Evolutionary conservation across 192 early-diverging fungal species (phyloP), one percentile per base, ranked within the genome.

Genomic region (Coemansia umbellata): DNA sequence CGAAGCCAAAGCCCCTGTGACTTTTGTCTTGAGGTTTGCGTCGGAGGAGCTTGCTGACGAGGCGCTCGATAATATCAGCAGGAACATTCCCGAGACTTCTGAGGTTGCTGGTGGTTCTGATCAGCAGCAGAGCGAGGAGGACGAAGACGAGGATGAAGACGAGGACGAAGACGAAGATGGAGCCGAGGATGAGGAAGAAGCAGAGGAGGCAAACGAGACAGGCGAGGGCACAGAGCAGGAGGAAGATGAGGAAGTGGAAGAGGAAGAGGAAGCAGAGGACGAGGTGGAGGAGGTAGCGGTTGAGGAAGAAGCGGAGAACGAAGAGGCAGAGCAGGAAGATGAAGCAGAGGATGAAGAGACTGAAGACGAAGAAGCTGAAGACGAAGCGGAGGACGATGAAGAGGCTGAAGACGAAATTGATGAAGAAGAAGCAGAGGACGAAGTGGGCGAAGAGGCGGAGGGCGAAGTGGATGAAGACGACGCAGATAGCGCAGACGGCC

Each of bases 1-100:
- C 1, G 67, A 66, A 3, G 50, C 33, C 3, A 66, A 53, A 33
- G n/a, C 37, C 17, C 64, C 56, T 0, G 30, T 58, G 4, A 67
- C 65, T 1, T 68, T 56, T 56, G 64, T 55, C 3, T 37, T 74
- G 48, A 43, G 72, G 1, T 60, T 74, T 32, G 59, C 71, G 6
- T 55, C 58, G 0, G 71, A 74, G 39, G 41, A 39, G 3, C 10
- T 53, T 28, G 71, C 71, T n/a, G 21, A 40, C 3, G 44, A 62
- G 15, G 60, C 58, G 9, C 35, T 50, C 41, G 47, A 10, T 15
- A 37, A 36, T 0, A 58, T 74, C 24, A 17, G 31, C 7, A 22
- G 42, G 10, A 50, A 52, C 22, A 51, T 66, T 11, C 69, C 66
- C 10, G 13, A n/a, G 15, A 8, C 23, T 2, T 5, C 27, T 10